Base-by-base conservation (phyloP, 371 early-diverging fungal genomes). In the Mortierella sp. region DNA sequence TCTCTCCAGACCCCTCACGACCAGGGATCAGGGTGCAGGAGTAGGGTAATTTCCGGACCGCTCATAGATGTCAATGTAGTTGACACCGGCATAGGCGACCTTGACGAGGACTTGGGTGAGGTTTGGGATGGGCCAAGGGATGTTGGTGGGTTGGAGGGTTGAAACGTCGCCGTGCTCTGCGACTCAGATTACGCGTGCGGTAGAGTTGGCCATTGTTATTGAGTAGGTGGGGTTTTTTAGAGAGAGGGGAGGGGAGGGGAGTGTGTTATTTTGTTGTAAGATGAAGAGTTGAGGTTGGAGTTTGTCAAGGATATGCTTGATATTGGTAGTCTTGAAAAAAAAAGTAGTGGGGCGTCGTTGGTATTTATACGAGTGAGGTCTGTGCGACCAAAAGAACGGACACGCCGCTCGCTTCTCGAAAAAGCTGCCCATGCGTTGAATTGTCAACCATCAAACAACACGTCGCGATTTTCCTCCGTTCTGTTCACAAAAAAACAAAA, bases 11-110 rank as follows among this genome's bases (percentile, higher is more conserved):
- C 4, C 93, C 96, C 88, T 98, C 98, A 11, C 93, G 90, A 16
- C 98, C 98, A 12, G 94, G 88, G 32, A 92, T 89, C 70, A 89
- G 90, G 3, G 97, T n/a, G 97, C 2, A 94, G 90, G 72, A 3
- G 93, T 80, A n/a, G 90, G 90, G 82, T 96, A 97, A 1, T 96
- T 88, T 38, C 98, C 98, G 21, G 90, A 83, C 75, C 98, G 94
- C 77, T 95, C 96, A 86, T 97, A 97, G 0, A 95, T 97, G 84
- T 98, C 98, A 77, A 98, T 97, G 73, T 90, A 97, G 89, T 98
- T 98, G 70, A 98, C 91, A 8, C 98, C 98, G 18, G 92, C 90
- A 75, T 88, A 91, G 11, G 89, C 90, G 87, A 97, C 97, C 79
- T 93, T 92, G 74, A 98, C 93, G 32, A 97, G 88, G 7, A 97